phyloP scores from a whole-genome alignment of 345 rosid species.

The Gossypioides kirkii region DNA sequence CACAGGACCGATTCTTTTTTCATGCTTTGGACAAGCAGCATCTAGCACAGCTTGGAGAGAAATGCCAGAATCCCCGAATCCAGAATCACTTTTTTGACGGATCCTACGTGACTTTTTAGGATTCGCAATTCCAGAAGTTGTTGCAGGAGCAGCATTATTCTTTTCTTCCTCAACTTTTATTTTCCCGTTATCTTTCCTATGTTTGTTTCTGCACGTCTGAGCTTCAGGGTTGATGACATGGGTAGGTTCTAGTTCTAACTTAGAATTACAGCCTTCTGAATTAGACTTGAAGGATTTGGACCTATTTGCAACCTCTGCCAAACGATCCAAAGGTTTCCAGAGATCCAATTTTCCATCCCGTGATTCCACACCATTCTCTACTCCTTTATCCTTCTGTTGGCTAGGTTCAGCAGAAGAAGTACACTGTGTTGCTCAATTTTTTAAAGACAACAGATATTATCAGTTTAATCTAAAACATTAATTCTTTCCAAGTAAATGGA shows the following conservation, averaged over 20 bases:
- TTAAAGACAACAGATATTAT: background rate
- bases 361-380: background rate
- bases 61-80: background rate
- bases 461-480: background rate
- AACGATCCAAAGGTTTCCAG: background rate
- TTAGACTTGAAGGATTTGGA: background rate
- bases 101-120: background rate
- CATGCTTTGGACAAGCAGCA: constrained; percentile 36
- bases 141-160: background rate
- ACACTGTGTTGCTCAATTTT: background rate
- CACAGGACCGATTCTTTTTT: constrained; percentile 63
- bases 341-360: background rate
- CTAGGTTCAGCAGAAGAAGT: background rate
- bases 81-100: background rate
- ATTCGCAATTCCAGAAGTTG: background rate
- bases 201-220: background rate
- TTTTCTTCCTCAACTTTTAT: background rate
- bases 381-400: background rate
- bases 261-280: background rate
- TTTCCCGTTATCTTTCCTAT: background rate
- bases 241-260: background rate
- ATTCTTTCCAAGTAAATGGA: background rate
- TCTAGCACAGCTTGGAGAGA: background rate
- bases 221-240: background rate
- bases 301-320: background rate